Base-by-base conservation (phyloP, 768 basidiomycete species). In the Porpolomopsis calyptriformis region DNA sequence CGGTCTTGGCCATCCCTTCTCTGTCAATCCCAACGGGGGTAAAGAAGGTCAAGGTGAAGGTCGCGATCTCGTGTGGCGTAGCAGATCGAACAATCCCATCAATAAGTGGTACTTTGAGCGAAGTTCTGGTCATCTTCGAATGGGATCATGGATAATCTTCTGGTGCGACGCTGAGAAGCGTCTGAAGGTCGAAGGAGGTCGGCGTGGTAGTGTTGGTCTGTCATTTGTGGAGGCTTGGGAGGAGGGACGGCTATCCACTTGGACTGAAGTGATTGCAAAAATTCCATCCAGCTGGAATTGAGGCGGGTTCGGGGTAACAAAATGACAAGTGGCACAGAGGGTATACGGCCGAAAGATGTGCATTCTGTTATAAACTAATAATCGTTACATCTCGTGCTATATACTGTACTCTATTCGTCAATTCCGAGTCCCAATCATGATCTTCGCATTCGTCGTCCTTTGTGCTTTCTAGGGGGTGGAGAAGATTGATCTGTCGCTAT, bases 21-120 rank as follows among this genome's bases (percentile, higher is more conserved):
- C 96, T 34, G 84, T 86, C 48, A 99, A 99, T 62, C 87, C 92
- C 24, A 94, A 94, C 49, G 87, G 96, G 1, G 94, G 96, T 11
- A 82, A 87, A 56, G 80, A 82, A 45, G 96, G 94, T 25, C 71
- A 77, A 47, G 93, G 94, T 22, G 78, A 85, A 60, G 92, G 93
- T n/a, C 72, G 80, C 36, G 96, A 98, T 59, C 74, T 99, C 48
- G 91, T 99, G 31, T 99, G 96, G 96, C 78, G 96, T 38, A 86
- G 82, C 60, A 75, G 96, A 45, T 73, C 85, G 5, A 75, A 96
- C 65, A 99, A 99, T 62, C 93, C 92, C 0, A 80, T 98, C 47
- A 99, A 99, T 67, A 94, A 92, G 65, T 99, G 96, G 96, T 99
- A 99, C 66, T 97, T 90, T 53, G 96, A 99, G 58, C 80, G 96